Evolutionary conservation across 148 eudicot genomes (phyloP).

Genomic region (Limonium bicolor): DNA sequence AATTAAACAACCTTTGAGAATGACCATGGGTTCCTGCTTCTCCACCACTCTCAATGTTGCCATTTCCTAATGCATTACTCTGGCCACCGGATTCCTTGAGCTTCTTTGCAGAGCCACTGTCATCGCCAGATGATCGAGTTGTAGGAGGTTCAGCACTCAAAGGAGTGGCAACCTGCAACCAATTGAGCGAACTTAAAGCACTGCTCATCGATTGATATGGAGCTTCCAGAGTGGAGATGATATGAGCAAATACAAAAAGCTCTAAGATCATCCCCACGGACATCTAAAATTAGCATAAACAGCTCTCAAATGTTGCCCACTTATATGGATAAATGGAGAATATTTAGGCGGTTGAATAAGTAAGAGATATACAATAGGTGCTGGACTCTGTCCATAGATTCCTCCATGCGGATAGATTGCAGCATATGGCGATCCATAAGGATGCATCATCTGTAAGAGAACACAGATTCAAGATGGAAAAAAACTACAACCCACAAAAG

Average conservation of each 20-base stretch:
- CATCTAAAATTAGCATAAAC: too few relatives aligned
- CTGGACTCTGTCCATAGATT: conserved; percentile 35
- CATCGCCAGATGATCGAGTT: conserved; percentile 23
- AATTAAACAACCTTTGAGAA: conserved; percentile 33
- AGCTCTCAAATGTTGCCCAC: not conserved
- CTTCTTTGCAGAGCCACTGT: conserved; percentile 25
- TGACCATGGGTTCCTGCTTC: conserved; percentile 17
- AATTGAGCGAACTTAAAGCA: too few relatives aligned
- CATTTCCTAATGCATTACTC: conserved; percentile 20
- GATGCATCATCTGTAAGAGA: conserved; percentile 31
- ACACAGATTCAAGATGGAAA: conserved; percentile 1
- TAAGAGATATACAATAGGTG: conserved; percentile 29
- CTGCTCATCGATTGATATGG: too few relatives aligned
- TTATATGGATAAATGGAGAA: not conserved
- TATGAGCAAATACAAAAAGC: too few relatives aligned
- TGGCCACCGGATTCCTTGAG: conserved; percentile 21
- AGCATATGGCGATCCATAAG: conserved; percentile 48
- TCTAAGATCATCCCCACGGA: too few relatives aligned
- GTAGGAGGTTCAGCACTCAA: conserved; percentile 20
- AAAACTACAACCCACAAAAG: not conserved
- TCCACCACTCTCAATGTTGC: conserved; percentile 21
- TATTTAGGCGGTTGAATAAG: not conserved
- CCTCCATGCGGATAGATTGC: conserved; percentile 45
- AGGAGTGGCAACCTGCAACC: conserved; percentile 36
- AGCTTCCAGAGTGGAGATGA: too few relatives aligned